These are phyloP conservation scores for Tephrocybe sp. DNA, from an alignment of 768 basidiomycete species.

Conservation along the genomic window DNA sequence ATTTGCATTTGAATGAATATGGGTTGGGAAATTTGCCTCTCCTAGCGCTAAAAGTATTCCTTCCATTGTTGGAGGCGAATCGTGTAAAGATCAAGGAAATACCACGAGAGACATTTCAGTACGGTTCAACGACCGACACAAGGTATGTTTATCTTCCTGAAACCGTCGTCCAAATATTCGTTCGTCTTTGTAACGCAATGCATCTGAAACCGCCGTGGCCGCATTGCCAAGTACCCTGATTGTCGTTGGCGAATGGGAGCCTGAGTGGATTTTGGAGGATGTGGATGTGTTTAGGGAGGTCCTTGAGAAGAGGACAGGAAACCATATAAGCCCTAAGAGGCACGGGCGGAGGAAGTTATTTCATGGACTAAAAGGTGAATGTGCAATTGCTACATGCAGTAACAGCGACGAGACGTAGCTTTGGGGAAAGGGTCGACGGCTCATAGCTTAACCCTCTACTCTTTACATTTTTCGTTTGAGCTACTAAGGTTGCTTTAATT, in stretches of 20 bases:
- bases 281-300: neutral
- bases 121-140: conserved; percentile 51
- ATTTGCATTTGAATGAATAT: neutral
- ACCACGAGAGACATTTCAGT: conserved; percentile 54
- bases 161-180: no score
- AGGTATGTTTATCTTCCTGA: conserved; percentile 29
- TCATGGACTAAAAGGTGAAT: no score
- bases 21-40: neutral
- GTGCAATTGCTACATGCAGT: no score
- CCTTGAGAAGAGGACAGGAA: neutral
- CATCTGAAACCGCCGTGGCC: neutral
- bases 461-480: no score
- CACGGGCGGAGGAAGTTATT: no score
- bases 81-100: conserved; percentile 43
- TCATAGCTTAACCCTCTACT: no score
- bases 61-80: conserved; percentile 45
- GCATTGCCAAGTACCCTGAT: neutral
- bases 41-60: conserved; percentile 6
- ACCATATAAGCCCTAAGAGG: neutral
- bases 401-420: no score
- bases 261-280: neutral
- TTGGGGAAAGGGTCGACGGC: no score
- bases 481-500: no score
- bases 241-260: neutral
- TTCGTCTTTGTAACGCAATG: neutral